Conservation (phyloP, 2,329 filamentous ascomycete species). For the Colletotrichum noveboracense region DNA sequence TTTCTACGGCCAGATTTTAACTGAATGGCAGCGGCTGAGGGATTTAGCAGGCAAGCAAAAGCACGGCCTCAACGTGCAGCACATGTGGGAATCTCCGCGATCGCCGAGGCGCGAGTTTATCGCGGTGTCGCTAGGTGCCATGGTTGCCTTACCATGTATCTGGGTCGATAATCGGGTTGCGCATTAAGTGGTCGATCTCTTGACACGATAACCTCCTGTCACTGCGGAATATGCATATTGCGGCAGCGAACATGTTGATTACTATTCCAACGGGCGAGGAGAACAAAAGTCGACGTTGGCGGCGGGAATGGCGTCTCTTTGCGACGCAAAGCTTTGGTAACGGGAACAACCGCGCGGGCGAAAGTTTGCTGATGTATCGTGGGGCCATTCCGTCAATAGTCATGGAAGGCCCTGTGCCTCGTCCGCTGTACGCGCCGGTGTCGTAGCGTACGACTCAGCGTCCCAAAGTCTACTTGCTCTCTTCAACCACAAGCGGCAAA, state of each 20-base stretch:
- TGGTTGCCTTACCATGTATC: conserved; percentile 5
- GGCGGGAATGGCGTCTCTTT: background rate
- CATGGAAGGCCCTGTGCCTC: background rate
- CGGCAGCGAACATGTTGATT: background rate
- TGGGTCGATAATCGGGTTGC: conserved; percentile 12
- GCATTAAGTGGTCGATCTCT: background rate
- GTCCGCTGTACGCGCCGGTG: background rate
- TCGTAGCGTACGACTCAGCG: background rate
- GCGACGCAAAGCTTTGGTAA: background rate
- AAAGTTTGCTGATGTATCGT: conserved; percentile 7
- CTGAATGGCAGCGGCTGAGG: background rate
- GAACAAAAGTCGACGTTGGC: background rate
- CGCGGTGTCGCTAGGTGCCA: background rate
- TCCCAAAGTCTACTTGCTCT: background rate
- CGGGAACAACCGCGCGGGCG: conserved; percentile 14
- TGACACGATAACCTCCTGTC: background rate
- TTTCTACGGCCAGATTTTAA: background rate
- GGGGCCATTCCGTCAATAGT: background rate
- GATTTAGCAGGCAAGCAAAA: background rate
- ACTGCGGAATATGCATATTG: background rate
- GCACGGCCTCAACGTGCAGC: background rate
- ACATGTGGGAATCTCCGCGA: conserved; percentile 1
- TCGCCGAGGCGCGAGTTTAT: conserved; percentile 11
- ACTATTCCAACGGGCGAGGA: background rate
- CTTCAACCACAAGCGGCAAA: background rate